phyloP scores from a whole-genome alignment of 108 stramenopile genomes.

The Aurantiochytrium sp. region DNA sequence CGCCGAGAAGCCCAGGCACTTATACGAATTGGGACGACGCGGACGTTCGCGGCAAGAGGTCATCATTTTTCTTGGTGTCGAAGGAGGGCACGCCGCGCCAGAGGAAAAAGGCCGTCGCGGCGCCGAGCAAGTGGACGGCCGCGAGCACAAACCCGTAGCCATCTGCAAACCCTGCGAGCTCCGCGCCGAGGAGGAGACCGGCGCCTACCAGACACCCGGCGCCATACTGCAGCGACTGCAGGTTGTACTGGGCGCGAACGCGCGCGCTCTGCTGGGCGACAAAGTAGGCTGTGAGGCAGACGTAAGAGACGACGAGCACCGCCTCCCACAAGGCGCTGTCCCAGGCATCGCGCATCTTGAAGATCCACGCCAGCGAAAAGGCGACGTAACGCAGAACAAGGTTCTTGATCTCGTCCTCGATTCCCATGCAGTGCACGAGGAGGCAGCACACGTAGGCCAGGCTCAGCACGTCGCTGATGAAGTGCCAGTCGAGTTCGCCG shows the following conservation, averaged over 20 bases:
- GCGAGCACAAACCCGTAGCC: not conserved
- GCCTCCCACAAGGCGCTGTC: not conserved
- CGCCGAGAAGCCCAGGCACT: too few species aligned
- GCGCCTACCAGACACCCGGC: not conserved
- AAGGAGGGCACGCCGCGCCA: not conserved
- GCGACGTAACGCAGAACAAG: not conserved
- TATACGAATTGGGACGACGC: not conserved
- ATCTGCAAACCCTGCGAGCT: not conserved
- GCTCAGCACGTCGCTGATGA: constrained; percentile 1
- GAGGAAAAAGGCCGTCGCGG: not conserved
- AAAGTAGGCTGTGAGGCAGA: not conserved
- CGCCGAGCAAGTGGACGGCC: not conserved
- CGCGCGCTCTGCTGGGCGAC: not conserved
- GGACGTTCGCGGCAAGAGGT: not conserved
- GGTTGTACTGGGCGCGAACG: not conserved
- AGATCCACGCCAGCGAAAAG: constrained; percentile 11
- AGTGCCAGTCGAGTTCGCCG: not conserved
- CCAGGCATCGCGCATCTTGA: constrained; percentile 10
- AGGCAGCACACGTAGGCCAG: constrained; percentile 7
- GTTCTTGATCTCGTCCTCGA: not conserved
- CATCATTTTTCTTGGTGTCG: constrained; percentile 5
- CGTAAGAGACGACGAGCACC: not conserved
- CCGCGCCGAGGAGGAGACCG: not conserved
- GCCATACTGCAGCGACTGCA: not conserved
- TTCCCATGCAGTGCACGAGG: constrained; percentile 12